phyloP scores from a whole-genome alignment of 202 grass and related monocot species.

The Carex sylvatica region DNA sequence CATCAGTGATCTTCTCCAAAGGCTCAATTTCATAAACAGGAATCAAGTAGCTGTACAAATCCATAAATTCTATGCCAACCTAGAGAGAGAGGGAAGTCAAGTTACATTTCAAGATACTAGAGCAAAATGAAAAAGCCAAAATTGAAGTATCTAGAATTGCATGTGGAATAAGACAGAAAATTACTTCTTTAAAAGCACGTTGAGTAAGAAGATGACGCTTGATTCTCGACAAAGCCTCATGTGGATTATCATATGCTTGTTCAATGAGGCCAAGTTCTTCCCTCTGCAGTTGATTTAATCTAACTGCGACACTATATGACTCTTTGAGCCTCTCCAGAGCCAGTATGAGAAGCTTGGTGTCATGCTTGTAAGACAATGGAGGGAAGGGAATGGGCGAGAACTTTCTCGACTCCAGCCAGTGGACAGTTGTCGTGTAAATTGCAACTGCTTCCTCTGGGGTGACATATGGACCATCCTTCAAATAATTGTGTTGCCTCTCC shows the following conservation, averaged over 20 bases:
- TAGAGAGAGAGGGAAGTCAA: constrained; percentile 10
- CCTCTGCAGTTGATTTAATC: constrained; percentile 83
- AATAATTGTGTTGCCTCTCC: constrained; percentile 97
- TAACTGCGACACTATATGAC: constrained; percentile 93
- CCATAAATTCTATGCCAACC: constrained; percentile 98
- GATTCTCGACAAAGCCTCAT: constrained; percentile 96
- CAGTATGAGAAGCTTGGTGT: constrained; percentile 96
- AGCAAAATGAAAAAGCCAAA: background rate
- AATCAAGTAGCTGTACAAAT: constrained; percentile 94
- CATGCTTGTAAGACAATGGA: constrained; percentile 95
- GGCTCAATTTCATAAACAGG: constrained; percentile 99
- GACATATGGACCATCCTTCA: constrained; percentile 98
- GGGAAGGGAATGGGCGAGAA: constrained; percentile 96
- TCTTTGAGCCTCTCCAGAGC: constrained; percentile 92
- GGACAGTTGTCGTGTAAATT: constrained; percentile 97
- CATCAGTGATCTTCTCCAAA: constrained; percentile 97
- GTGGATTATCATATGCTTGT: constrained; percentile 97
- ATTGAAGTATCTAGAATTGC: background rate
- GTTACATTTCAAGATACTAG: constrained; percentile 8
- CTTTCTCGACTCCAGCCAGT: constrained; percentile 97
- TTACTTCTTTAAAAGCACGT: constrained; percentile 96
- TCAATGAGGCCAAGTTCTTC: constrained; percentile 95
- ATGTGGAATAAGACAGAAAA: background rate
- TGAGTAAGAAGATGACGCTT: constrained; percentile 97
- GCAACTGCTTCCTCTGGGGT: constrained; percentile 96